Evolutionary conservation across 2,329 filamentous ascomycete species (phyloP), one percentile per base, ranked within the genome.

Genomic region (Colletotrichum gloeosporioides): DNA sequence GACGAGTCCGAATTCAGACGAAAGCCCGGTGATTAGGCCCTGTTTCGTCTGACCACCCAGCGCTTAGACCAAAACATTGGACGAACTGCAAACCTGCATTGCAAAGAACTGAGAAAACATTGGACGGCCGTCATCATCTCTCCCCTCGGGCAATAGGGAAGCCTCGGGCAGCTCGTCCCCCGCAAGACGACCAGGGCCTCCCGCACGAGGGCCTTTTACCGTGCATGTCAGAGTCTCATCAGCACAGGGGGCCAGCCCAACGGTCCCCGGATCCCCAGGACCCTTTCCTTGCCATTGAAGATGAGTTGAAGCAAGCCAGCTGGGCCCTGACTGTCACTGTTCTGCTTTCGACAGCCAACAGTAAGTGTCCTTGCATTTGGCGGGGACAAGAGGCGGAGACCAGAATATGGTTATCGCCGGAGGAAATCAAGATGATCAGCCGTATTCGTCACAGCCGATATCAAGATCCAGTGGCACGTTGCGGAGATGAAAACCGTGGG

Each of bases 381-480:
- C 71, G 59, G 74, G 49, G 64, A 69, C 70, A 16, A 67, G 34
- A 39, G 62, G 69, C 72, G 72, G 71, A 65, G 66, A 70, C 29
- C 59, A 29, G 8, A 13, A 63, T 59, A 73, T 13, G 13, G 27
- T 63, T 68, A 76, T 73, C 69, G 55, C 63, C 63, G 63, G 73
- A 57, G 63, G 13, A 68, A 57, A 68, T 59, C 63, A 34, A 27
- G 69, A 64, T 49, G 69, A 73, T 73, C 32, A 63, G 25, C 59
- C 31, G 13, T 39, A 25, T 25, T 59, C 22, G 69, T 63, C 27
- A 55, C 15, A 18, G 29, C 31, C 39, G 69, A 22, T 31, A 75
- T 75, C 73, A 63, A 73, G 73, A 75, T 75, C 69, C 39, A 31
- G 25, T 57, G 32, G 55, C 62, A 75, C 53, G 69, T 67, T 72